Base-by-base conservation (phyloP, 495 filamentous ascomycete genomes). In the Aspergillus kassunensis region DNA sequence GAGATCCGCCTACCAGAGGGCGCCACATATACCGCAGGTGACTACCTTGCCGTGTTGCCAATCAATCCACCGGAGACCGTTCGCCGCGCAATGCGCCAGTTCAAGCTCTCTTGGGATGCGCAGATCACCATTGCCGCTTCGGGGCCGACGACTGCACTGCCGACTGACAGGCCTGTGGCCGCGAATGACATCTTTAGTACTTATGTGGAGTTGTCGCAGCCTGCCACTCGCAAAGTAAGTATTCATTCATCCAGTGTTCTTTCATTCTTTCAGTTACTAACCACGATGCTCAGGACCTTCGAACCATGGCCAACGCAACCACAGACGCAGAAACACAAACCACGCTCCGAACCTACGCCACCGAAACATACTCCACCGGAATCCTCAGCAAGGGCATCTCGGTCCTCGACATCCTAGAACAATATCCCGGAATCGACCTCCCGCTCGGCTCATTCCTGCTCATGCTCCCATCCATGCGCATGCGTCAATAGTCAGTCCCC, bases 401-500 rank as follows among this genome's bases (percentile, higher is more conserved):
- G 4, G 34, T 39, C n/a, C 42, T 42, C 19, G 51, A 54, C 39
- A 33, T 58, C 8, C 35, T 58, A 12, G 46, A 51, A 16, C 25
- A 34, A 10, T 24, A 42, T 21, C 47, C 40, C 48, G 68, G 78
- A 51, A 77, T 85, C 37, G 71, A 69, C 49, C 61, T 85, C 4
- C 80, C 84, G 0, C 64, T 89, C 39, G 85, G 86, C 35, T 82
- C 65, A 33, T 61, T 85, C 15, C 41, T 74, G 6, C 73, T 16
- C 13, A 41, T 54, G 51, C 51, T 58, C 0, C 41, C 42, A 4
- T 82, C 84, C 1, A 80, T 90, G 75, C 78, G 80, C 18, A 71
- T 80, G 12, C 77, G 86, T n/a, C 81, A 84, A 63, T 90, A 89
- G 24, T 44, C 20, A n/a, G 37, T 41, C 1, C 19, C 12, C 15